Evolutionary conservation across 2,329 filamentous ascomycete species (phyloP), one percentile per base, ranked within the genome.

Genomic region (Byssochlamys sp.): DNA sequence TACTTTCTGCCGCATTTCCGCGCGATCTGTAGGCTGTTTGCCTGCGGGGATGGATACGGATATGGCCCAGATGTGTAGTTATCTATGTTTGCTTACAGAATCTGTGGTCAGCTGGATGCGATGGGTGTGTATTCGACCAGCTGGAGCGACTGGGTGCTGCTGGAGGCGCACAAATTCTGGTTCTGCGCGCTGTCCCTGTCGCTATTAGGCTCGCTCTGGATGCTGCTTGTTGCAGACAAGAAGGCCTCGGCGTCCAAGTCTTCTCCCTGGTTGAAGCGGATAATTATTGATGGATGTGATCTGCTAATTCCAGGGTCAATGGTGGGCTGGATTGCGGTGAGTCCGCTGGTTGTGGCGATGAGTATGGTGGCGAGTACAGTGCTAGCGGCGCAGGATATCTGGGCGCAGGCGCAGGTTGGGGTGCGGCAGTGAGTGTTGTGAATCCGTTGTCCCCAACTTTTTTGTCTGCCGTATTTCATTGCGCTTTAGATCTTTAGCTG

Each of bases 101-200:
- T 9, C 14, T 6, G n/a, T 45, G 14, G 19, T 19, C 61, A 84
- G 60, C 59, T 73, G 27, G 73, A 80, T 52, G 69, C 82, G 11
- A 84, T 86, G 73, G 80, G 78, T 0, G 64, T 79, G 1, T 78
- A 77, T 39, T 66, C 64, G 1, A 72, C 72, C 1, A 52, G 67
- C 0, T 79, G 75, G 69, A 78, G 79, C 14, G 63, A 64, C n/a
- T 63, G 61, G 27, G 64, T 87, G 3, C 76, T 82, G 52, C 60
- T 80, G 25, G 84, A 90, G 71, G 82, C 81, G 0, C 83, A 88
- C 71, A 80, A 83, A 55, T 85, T 87, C 70, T 91, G 88, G 88
- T 81, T 89, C 61, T 81, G 84, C 45, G 80, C 80, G 0, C 73
- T 90, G 25, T 73, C 73, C 10, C 79, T 81, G 58, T 82, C 80